phyloP scores from a whole-genome alignment of 2,329 filamentous ascomycete species.

The Phyllosticta ampelicida region DNA sequence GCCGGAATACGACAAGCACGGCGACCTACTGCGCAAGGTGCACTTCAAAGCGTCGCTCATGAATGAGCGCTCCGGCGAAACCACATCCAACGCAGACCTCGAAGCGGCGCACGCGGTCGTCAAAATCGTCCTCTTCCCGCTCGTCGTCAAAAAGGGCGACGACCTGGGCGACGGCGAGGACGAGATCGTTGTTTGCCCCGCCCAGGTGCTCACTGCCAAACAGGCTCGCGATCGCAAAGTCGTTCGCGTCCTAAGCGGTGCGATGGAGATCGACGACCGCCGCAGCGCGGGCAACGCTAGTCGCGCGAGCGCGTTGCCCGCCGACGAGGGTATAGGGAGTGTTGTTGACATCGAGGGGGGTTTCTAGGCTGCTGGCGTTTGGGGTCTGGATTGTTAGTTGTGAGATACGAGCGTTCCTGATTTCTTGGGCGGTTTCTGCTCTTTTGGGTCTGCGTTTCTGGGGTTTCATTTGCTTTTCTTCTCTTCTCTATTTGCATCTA shows the following conservation, averaged over 20 bases:
- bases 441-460: background rate
- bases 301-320: background rate
- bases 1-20: conserved; percentile 88
- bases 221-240: conserved; percentile 36
- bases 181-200: conserved; percentile 89
- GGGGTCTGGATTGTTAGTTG: conserved; percentile 3
- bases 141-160: conserved; percentile 92
- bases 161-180: conserved; percentile 79
- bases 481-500: background rate
- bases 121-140: conserved; percentile 85
- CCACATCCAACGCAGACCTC: conserved; percentile 64
- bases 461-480: background rate
- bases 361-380: conserved; percentile 7
- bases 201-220: conserved; percentile 73
- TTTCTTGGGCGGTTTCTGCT: background rate
- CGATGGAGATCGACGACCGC: conserved; percentile 34
- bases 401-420: background rate
- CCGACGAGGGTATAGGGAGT: background rate
- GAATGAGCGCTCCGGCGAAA: conserved; percentile 76
- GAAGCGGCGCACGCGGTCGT: conserved; percentile 68
- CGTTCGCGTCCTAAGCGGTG: conserved; percentile 39
- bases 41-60: conserved; percentile 88
- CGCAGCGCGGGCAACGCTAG: background rate
- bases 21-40: conserved; percentile 78
- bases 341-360: background rate